Base-by-base conservation (phyloP, 2,329 filamentous ascomycete genomes). In the Alternaria conjuncta region DNA sequence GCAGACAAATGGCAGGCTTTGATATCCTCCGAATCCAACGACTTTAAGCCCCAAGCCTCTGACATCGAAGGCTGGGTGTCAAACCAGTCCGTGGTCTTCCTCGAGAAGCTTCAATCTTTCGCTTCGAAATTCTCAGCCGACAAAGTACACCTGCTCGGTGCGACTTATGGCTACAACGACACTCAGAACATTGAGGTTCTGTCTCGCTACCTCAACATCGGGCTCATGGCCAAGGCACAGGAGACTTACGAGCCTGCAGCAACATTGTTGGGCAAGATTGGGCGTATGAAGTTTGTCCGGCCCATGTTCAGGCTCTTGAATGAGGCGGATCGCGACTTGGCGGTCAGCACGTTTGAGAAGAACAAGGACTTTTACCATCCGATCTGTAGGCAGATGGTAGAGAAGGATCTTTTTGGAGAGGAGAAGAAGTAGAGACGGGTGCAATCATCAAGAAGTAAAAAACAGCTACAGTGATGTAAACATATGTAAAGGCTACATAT, bases 211-310 rank as follows among this genome's bases (percentile, higher is more conserved):
- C 91, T 93, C 74, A 87, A 89, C 57, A 87, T 97, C 32, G 92
- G 92, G 2, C 86, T 99, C 75, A 88, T 88, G 72, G 91, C 92
- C 12, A 87, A 89, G 61, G 92, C 94, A 72, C 80, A 86, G 55
- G 87, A 85, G 61, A 87, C 91, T 41, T 93, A 95, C 73, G 78
- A 88, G 63, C 90, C 90, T 2, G 88, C 93, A 0, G 89, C 91
- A 1, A 88, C 92, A 62, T 84, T 97, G 59, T 84, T 98, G 43
- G 92, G 92, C 30, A 86, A 86, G 56, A 94, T 97, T 23, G 96
- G 96, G 12, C 86, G 96, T 61, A 98, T 99, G 96, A 98, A 98
- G 86, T 98, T 95, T 80, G 95, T 98, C 63, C 86, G 95, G 51
- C 93, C 95, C 21, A 82, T 98, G 75, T 97, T 91, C 82, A 87